These are phyloP conservation scores for Rhizoctonia solani DNA, from an alignment of 1,284 basidiomycete species.

Conservation along the genomic window DNA sequence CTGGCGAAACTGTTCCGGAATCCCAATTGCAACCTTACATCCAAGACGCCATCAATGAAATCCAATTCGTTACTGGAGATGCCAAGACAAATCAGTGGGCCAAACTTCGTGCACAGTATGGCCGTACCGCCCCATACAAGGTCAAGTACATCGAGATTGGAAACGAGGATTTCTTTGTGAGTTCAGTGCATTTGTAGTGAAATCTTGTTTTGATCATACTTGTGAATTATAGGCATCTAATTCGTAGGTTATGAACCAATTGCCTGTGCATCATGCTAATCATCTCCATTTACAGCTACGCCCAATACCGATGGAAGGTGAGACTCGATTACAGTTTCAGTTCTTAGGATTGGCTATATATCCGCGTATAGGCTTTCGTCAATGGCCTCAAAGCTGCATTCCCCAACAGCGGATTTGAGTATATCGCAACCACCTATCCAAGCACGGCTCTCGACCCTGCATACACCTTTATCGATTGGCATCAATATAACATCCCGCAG, in stretches of 20 bases:
- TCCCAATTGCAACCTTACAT: slow-evolving; percentile 61
- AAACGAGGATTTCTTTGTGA: slow-evolving; percentile 40
- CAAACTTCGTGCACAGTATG: slow-evolving; percentile 63
- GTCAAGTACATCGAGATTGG: slow-evolving; percentile 63
- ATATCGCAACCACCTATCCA: slow-evolving; percentile 48
- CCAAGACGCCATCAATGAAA: slow-evolving; percentile 68
- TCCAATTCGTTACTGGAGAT: slow-evolving; percentile 46
- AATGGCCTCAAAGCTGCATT: slow-evolving; percentile 59
- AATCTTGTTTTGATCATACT: too few species aligned
- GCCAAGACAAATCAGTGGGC: slow-evolving; percentile 52
- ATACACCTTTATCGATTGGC: slow-evolving; percentile 43
- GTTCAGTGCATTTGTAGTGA: too few species aligned
- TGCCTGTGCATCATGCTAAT: neutral
- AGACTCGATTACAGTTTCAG: too few species aligned
- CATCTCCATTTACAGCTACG: slow-evolving; percentile 43
- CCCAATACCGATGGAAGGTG: slow-evolving; percentile 54
- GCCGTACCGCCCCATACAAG: slow-evolving; percentile 62
- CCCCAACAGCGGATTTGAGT: slow-evolving; percentile 54
- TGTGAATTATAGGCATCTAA: too few species aligned
- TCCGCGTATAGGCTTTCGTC: slow-evolving; percentile 49
- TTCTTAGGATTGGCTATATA: neutral
- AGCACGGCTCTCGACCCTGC: slow-evolving; percentile 46
- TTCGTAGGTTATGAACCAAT: too few species aligned
- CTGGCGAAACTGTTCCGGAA: slow-evolving; percentile 52
- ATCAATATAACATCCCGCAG: slow-evolving; percentile 47